A percentile compares a stretch with the other conserved stretches of the same genome.
phyloP scores from a whole-genome alignment of 2,329 filamentous ascomycete genomes.

The Scedosporium dehoogii region DNA sequence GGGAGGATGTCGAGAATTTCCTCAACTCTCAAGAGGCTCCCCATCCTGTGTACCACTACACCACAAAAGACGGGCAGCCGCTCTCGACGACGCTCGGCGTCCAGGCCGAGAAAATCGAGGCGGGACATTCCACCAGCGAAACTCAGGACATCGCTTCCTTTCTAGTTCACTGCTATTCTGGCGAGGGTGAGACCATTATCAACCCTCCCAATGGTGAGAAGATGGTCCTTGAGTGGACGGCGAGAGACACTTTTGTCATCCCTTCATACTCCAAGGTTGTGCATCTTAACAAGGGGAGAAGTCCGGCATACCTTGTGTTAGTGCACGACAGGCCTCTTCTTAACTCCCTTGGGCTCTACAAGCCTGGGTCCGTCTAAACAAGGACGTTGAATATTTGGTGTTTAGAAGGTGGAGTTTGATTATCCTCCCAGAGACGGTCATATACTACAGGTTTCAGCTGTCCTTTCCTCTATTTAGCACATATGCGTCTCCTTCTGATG shows the following conservation, averaged over 20 bases:
- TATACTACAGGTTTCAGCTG: too few species aligned
- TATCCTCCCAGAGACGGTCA: too few species aligned
- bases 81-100: conserved; percentile 36
- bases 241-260: conserved; percentile 42
- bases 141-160: conserved; percentile 37
- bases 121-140: conserved; percentile 19
- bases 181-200: conserved; percentile 32
- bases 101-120: conserved; percentile 35
- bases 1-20: conserved; percentile 27
- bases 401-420: background rate
- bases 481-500: too few species aligned
- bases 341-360: conserved; percentile 17
- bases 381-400: background rate
- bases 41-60: conserved; percentile 26
- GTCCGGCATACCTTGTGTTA: conserved; percentile 23
- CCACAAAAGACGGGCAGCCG: conserved; percentile 16
- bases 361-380: conserved; percentile 3
- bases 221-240: conserved; percentile 29
- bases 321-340: conserved; percentile 24
- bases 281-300: conserved; percentile 27
- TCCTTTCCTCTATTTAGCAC: too few species aligned
- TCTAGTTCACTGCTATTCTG: conserved; percentile 42
- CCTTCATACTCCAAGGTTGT: conserved; percentile 40
- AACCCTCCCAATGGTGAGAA: conserved; percentile 19
- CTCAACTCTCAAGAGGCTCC: conserved; percentile 24